Evolutionary conservation across 768 basidiomycete genomes (phyloP).

Genomic region (Tremella yokohamensis): DNA sequence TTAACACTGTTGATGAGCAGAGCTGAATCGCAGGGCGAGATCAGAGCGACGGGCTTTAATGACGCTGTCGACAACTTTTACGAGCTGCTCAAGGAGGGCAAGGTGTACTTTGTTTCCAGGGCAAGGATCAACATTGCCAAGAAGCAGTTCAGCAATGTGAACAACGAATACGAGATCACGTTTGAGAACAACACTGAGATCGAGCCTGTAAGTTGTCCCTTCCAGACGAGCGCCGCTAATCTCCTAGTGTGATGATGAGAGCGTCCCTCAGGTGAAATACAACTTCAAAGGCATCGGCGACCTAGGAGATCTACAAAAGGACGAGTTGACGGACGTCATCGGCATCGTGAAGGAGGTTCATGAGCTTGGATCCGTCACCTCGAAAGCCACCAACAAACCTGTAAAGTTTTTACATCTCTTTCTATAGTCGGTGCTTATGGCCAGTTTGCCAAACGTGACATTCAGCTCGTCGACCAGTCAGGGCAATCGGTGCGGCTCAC

Average conservation of each 20-base stretch:
- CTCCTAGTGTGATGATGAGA: constrained; percentile 71
- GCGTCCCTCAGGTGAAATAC: constrained; percentile 78
- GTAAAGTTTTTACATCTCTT: constrained; percentile 51
- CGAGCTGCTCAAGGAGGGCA: constrained; percentile 80
- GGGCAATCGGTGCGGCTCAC: constrained; percentile 76
- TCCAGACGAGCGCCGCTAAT: constrained; percentile 9
- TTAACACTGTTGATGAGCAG: background rate
- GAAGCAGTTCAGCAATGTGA: constrained; percentile 86
- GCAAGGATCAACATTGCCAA: constrained; percentile 92
- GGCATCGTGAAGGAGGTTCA: constrained; percentile 76
- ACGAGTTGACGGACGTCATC: constrained; percentile 82
- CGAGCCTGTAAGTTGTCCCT: constrained; percentile 61
- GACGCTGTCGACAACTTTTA: constrained; percentile 74
- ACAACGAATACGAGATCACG: constrained; percentile 87
- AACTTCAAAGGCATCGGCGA: constrained; percentile 67
- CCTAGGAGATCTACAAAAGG: constrained; percentile 67
- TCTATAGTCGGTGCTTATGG: constrained; percentile 11
- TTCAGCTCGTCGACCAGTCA: constrained; percentile 81
- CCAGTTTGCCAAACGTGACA: constrained; percentile 81
- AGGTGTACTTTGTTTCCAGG: constrained; percentile 86
- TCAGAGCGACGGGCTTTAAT: constrained; percentile 89
- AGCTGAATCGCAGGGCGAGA: constrained; percentile 56
- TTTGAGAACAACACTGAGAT: constrained; percentile 81
- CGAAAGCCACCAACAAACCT: constrained; percentile 68
- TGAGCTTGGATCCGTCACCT: constrained; percentile 66